phyloP scores from a whole-genome alignment of 345 rosid species.

The Hypericum perforatum region DNA sequence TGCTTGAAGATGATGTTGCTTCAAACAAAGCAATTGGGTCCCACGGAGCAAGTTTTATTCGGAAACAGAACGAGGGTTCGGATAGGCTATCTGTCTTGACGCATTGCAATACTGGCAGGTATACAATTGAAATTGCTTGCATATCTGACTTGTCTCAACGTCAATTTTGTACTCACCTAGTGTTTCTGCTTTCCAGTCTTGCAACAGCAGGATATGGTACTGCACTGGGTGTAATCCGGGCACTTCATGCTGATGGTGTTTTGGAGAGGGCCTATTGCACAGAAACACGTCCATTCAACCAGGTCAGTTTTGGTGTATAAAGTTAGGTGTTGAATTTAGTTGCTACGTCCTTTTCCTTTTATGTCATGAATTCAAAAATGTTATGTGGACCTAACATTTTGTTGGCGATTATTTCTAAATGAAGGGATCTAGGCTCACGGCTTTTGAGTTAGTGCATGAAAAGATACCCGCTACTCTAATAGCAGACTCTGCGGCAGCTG shows the following conservation, averaged over 20 bases:
- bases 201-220: constrained; percentile 99
- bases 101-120: constrained; percentile 99
- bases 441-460: constrained; percentile 88
- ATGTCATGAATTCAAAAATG: too few species aligned
- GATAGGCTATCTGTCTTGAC: constrained; percentile 57
- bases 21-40: constrained; percentile 85
- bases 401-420: neutral
- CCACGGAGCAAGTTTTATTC: constrained; percentile 54
- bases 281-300: constrained; percentile 97
- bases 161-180: neutral
- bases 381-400: neutral
- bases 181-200: constrained; percentile 38
- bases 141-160: neutral
- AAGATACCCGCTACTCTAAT: constrained; percentile 78
- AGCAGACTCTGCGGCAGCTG: constrained; percentile 94
- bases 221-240: constrained; percentile 85
- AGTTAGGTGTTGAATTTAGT: too few species aligned
- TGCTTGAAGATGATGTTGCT: constrained; percentile 86
- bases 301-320: constrained; percentile 34
- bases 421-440: constrained; percentile 96
- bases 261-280: constrained; percentile 87
- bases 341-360: too few species aligned
- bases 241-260: constrained; percentile 57
- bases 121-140: neutral
- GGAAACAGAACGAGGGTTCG: constrained; percentile 30